Evolutionary conservation across 306 rosid species (phyloP).

Genomic region (Glycine latifolia): DNA sequence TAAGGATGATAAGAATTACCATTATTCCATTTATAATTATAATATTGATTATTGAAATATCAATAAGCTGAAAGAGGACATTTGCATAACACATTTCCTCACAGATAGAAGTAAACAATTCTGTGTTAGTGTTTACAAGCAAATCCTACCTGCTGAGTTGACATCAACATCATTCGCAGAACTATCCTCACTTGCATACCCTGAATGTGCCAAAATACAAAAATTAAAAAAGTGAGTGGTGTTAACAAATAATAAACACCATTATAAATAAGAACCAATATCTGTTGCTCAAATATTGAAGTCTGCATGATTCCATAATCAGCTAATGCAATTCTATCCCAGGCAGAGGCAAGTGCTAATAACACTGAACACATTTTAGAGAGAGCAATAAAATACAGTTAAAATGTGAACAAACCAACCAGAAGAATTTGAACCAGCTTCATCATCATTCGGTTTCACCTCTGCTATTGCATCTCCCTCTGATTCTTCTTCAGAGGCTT

Average conservation of each 20-base stretch:
- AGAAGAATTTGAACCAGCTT: slow-evolving; percentile 68
- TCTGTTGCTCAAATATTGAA: background rate
- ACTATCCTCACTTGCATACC: slow-evolving; percentile 80
- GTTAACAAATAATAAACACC: background rate
- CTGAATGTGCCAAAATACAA: slow-evolving; percentile 45
- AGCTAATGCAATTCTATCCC: slow-evolving; percentile 14
- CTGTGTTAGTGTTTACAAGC: background rate
- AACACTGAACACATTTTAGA: background rate
- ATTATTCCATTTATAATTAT: background rate
- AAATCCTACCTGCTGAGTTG: slow-evolving; percentile 62
- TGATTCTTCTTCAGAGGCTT: slow-evolving; percentile 49
- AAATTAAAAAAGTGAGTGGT: background rate
- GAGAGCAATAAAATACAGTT: background rate
- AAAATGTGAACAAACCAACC: slow-evolving; percentile 54
- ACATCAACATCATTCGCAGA: slow-evolving; percentile 65
- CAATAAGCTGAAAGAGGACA: background rate
- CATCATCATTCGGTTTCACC: slow-evolving; percentile 49
- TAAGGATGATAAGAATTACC: background rate
- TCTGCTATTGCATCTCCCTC: slow-evolving; percentile 49
- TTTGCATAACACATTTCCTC: slow-evolving; percentile 11
- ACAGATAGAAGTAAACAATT: background rate
- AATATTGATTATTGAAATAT: background rate
- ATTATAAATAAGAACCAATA: background rate
- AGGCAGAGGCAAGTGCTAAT: background rate
- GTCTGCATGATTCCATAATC: background rate